Evolutionary conservation across 345 rosid genomes (phyloP).

Genomic region (Triadica sebifera): DNA sequence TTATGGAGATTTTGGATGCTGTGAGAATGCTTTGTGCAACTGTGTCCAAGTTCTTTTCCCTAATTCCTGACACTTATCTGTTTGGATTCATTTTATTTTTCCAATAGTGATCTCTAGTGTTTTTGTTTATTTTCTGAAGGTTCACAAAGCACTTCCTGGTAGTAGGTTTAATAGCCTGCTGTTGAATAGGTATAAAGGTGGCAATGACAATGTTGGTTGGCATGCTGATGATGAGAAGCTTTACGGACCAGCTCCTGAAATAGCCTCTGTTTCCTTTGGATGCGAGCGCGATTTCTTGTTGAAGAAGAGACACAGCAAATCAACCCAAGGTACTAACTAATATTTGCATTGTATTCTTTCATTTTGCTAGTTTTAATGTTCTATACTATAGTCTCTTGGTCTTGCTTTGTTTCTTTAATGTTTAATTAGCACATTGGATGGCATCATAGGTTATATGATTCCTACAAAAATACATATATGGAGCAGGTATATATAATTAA

Average conservation of each 20-base stretch:
- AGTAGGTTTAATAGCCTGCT: constrained; percentile 83
- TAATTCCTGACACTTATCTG: not conserved
- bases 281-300: constrained; percentile 81
- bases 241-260: constrained; percentile 68
- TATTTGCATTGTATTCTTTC: not conserved
- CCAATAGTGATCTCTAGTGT: constrained; percentile 1
- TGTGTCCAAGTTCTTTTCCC: not conserved
- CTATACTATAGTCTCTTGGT: not conserved
- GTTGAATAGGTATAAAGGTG: constrained; percentile 71
- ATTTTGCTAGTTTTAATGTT: constrained; percentile 3
- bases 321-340: constrained; percentile 41
- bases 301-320: constrained; percentile 52
- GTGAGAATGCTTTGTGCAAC: constrained; percentile 32
- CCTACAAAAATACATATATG: too few relatives aligned
- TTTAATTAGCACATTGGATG: too few relatives aligned
- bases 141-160: constrained; percentile 65
- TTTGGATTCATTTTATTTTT: not conserved
- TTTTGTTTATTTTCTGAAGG: constrained; percentile 42
- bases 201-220: constrained; percentile 78
- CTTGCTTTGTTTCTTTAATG: too few relatives aligned
- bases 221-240: constrained; percentile 86
- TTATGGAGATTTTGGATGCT: constrained; percentile 60
- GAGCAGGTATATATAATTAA: too few relatives aligned
- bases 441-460: too few relatives aligned
- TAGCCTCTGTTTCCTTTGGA: constrained; percentile 84